Evolutionary conservation across 2,329 filamentous ascomycete genomes (phyloP).

Genomic region (Xenosphaeropsis pyriputrescens): DNA sequence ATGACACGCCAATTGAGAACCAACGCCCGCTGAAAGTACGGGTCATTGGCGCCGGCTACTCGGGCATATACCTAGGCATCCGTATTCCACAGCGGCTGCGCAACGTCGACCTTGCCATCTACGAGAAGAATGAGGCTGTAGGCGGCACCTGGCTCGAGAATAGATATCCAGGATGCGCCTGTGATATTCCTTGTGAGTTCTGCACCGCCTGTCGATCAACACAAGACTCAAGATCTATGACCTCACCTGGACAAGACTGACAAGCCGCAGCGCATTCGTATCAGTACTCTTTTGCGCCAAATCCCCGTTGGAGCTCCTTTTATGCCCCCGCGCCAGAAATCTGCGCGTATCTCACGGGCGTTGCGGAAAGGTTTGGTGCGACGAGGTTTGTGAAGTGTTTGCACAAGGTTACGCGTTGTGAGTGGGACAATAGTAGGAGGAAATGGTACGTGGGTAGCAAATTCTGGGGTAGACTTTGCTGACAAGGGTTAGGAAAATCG

Average conservation of each 20-base stretch:
- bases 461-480: background rate
- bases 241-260: background rate
- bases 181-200: constrained; percentile 22
- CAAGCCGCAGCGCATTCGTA: constrained; percentile 31
- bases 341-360: constrained; percentile 31
- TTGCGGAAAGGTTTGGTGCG: constrained; percentile 35
- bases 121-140: constrained; percentile 38
- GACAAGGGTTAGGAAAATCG: constrained; percentile 19
- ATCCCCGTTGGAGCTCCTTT: constrained; percentile 36
- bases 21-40: constrained; percentile 13
- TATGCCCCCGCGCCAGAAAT: constrained; percentile 45
- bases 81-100: constrained; percentile 14
- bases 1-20: constrained; percentile 13
- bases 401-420: constrained; percentile 30
- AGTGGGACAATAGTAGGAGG: constrained; percentile 33
- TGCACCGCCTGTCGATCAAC: background rate
- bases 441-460: constrained; percentile 34
- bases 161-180: constrained; percentile 16
- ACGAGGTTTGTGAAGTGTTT: constrained; percentile 40
- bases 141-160: constrained; percentile 39
- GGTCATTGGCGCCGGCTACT: constrained; percentile 18
- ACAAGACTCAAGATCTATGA: background rate
- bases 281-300: constrained; percentile 41
- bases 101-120: constrained; percentile 22
- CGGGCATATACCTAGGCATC: constrained; percentile 17